A percentile compares a stretch with the other conserved stretches of the same genome.
Evolutionary conservation across 179 eudicot species (phyloP).

Genomic region (Silene coronaria): DNA sequence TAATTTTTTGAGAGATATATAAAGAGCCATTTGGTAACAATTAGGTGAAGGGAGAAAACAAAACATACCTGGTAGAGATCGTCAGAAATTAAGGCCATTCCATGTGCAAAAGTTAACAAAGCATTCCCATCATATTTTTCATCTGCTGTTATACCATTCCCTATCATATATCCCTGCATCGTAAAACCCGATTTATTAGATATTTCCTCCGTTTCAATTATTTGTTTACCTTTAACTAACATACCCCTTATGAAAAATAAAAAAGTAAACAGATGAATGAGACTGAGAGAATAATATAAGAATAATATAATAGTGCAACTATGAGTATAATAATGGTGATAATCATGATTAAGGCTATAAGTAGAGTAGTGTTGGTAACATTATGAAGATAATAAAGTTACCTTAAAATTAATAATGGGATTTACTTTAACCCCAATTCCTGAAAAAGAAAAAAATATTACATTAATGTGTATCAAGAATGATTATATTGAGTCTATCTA

Average conservation of each 20-base stretch:
- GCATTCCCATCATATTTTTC: constrained; percentile 67
- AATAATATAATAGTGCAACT: too few species aligned
- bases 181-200: not conserved
- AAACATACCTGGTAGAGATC: constrained; percentile 51
- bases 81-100: constrained; percentile 92
- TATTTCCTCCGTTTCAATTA: too few species aligned
- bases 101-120: constrained; percentile 82
- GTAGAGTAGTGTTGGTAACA: too few species aligned
- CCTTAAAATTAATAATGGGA: constrained; percentile 83
- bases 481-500: too few species aligned
- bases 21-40: too few species aligned
- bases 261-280: not conserved
- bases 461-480: not conserved
- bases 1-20: too few species aligned
- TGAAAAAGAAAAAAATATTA: constrained; percentile 14
- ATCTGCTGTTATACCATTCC: constrained; percentile 78
- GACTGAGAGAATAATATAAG: too few species aligned
- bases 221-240: too few species aligned
- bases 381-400: constrained; percentile 23
- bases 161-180: constrained; percentile 81
- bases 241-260: too few species aligned
- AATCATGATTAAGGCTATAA: too few species aligned
- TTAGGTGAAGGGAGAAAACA: not conserved
- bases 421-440: constrained; percentile 62
- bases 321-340: too few species aligned